A percentile compares a stretch with the other conserved stretches of the same genome.
phyloP scores from a whole-genome alignment of 345 rosid species.

The Eucalyptus albens region DNA sequence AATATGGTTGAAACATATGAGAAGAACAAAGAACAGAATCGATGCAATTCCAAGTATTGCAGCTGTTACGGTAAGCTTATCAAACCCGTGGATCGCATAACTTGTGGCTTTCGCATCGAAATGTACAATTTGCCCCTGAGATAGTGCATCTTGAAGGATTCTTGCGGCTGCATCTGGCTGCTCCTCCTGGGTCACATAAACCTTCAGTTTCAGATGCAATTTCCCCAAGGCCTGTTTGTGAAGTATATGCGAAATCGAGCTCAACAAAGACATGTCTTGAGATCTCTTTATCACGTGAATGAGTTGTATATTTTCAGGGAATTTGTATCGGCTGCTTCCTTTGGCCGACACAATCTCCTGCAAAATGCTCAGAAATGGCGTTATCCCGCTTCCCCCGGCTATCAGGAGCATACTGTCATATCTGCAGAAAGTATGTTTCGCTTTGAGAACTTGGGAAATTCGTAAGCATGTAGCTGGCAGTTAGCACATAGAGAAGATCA shows the following conservation, averaged over 20 bases:
- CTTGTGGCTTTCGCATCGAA: constrained; percentile 20
- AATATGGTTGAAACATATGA: constrained; percentile 36
- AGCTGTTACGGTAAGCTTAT: constrained; percentile 27
- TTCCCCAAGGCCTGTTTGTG: constrained; percentile 15
- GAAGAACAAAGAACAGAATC: constrained; percentile 28
- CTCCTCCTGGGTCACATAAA: constrained; percentile 58
- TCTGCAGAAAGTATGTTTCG: constrained; percentile 22
- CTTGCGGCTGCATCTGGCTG: constrained; percentile 14
- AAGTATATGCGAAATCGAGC: constrained; percentile 39
- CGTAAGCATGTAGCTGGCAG: not conserved
- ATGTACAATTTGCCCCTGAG: constrained; percentile 28
- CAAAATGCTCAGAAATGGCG: constrained; percentile 72
- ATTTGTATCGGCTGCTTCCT: constrained; percentile 13
- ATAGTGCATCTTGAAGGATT: constrained; percentile 26
- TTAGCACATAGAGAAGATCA: not conserved
- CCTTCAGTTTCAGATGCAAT: constrained; percentile 36
- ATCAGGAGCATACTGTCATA: constrained; percentile 58
- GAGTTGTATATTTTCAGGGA: constrained; percentile 42
- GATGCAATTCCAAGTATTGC: constrained; percentile 25
- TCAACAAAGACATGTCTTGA: constrained; percentile 43
- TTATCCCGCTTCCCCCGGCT: constrained; percentile 82
- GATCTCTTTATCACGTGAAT: constrained; percentile 38
- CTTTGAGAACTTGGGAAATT: not conserved
- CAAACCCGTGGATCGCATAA: constrained; percentile 35
- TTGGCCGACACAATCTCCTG: constrained; percentile 37